These are phyloP conservation scores for Aspergillus ellipticus DNA, from an alignment of 495 filamentous ascomycete genomes.

Conservation along the genomic window DNA sequence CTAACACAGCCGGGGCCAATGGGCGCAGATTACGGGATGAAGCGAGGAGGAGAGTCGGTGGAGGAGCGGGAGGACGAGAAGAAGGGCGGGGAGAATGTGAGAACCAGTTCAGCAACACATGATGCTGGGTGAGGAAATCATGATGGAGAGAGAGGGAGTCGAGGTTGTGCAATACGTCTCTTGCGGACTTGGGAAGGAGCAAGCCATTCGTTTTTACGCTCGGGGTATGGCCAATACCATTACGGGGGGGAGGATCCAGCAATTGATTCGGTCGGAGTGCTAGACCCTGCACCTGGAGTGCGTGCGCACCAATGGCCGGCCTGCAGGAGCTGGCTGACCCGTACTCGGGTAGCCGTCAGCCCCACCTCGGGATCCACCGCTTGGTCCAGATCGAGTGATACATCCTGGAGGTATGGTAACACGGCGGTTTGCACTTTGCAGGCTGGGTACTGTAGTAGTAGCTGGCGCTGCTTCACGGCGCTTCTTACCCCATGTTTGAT, in stretches of 20 bases:
- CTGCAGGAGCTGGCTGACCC: background rate
- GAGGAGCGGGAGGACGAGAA: background rate
- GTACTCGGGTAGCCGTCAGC: background rate
- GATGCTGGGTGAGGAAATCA: background rate
- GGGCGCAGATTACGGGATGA: conserved; percentile 2
- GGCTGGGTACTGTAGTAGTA: too few relatives aligned
- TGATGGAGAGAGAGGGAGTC: too few relatives aligned
- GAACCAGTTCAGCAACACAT: background rate
- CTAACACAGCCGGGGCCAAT: background rate
- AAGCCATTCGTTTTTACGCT: too few relatives aligned
- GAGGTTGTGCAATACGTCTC: too few relatives aligned
- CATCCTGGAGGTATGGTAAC: too few relatives aligned
- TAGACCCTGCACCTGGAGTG: conserved; percentile 7
- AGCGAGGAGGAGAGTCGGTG: background rate
- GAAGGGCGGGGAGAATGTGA: background rate
- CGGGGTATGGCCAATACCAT: too few relatives aligned
- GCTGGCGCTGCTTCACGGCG: too few relatives aligned
- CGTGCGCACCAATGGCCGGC: background rate
- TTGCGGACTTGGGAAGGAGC: too few relatives aligned
- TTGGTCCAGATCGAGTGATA: conserved; percentile 3
- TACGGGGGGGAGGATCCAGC: background rate
- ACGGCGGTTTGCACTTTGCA: too few relatives aligned
- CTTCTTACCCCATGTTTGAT: background rate
- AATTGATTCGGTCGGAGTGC: background rate
- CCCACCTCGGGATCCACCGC: background rate